phyloP scores from a whole-genome alignment of 495 filamentous ascomycete species.

The Staphylotrichum longicolle region DNA sequence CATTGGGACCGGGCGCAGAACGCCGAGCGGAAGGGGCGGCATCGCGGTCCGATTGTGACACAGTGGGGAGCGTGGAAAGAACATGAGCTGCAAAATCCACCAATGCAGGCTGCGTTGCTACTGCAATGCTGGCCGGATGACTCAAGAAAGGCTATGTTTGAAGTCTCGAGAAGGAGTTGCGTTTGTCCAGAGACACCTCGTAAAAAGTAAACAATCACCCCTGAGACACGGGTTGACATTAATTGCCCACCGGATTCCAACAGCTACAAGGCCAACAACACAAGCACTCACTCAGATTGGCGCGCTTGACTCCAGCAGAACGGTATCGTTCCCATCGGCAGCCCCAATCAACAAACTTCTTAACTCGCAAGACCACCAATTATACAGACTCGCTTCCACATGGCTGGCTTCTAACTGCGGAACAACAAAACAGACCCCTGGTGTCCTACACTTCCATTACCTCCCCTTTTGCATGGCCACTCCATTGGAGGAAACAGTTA shows the following conservation, averaged over 20 bases:
- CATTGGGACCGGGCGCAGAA: background rate
- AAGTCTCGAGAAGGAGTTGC: no score
- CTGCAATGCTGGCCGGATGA: background rate
- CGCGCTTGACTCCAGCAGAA: no score
- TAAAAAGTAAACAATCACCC: conserved; percentile 11
- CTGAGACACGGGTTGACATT: background rate
- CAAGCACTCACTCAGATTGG: no score
- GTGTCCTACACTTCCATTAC: no score
- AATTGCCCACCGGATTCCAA: no score
- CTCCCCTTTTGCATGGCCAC: no score
- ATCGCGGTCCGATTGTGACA: conserved; percentile 3
- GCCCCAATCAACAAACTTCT: no score
- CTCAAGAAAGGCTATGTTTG: background rate
- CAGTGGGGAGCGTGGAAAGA: conserved; percentile 1
- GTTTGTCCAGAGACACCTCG: no score
- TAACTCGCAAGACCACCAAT: background rate
- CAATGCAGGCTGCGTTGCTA: background rate
- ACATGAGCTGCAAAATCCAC: background rate
- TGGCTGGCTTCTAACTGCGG: background rate
- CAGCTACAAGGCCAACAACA: no score
- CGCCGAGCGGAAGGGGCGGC: background rate
- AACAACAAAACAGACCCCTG: background rate
- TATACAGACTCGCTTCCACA: no score
- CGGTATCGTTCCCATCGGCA: no score
- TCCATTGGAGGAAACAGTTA: no score